Base-by-base conservation (phyloP, 2,329 filamentous ascomycete species). In the Zasmidium citrigriseum region DNA sequence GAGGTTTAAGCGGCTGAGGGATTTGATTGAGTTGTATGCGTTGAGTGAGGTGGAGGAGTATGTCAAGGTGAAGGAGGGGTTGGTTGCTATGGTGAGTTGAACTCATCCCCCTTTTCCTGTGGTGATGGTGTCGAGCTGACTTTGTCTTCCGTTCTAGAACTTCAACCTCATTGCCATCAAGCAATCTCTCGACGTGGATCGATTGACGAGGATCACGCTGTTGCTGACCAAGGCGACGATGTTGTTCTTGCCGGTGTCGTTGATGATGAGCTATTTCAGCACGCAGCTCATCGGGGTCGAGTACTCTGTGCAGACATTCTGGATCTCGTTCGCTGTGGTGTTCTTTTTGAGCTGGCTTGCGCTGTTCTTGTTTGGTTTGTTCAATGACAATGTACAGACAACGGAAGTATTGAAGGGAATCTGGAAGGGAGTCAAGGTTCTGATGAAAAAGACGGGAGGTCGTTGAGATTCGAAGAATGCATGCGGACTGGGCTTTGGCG, bases 141-240 rank as follows among this genome's bases (percentile, higher is more conserved):
- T 49, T n/a, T 12, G 41, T 22, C 24, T 51, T 50, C 60, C 50
- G 58, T 56, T 49, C 10, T 22, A 89, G 86, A 91, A 91, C 71
- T 91, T 91, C 79, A 90, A 89, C 71, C 81, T 92, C 63, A 90
- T 89, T 58, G 85, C 88, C 18, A 85, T 91, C 68, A 90, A 89
- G 70, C 88, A 91, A 72, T 89, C 88, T 0, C 83, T 86, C 63
- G 84, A 86, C 3, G 89, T 90, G 11, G 88, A 90, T 59, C 82
- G 86, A 20, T 80, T 92, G 20, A 91, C 88, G 0, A 80, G 88
- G 57, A 86, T 88, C 62, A 89, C 89, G 2, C 85, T 90, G 3
- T 76, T 92, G 4, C 79, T 92, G 11, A 88, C 88, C 48, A 91
- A 92, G 70, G 84, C 89, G 4, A 89, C 86, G 12, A 89, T 91